phyloP scores from a whole-genome alignment of 164 flowering plant genomes.

The Protea cynaroides region DNA sequence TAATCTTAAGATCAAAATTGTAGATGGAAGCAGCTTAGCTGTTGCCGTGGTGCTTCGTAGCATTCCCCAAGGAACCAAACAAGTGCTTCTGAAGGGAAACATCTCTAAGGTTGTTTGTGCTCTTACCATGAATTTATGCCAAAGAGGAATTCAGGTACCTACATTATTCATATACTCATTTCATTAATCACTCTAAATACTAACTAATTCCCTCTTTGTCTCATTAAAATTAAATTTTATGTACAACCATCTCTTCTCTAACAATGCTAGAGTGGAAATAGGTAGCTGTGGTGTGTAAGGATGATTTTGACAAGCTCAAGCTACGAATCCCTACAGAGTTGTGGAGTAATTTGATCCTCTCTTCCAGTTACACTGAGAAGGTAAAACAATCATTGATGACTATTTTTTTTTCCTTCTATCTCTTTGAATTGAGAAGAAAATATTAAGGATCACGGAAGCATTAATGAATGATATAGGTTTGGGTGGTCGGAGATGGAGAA shows the following conservation, averaged over 20 bases:
- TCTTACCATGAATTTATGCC: slow-evolving; percentile 35
- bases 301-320: slow-evolving; percentile 26
- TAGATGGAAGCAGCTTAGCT: slow-evolving; percentile 9
- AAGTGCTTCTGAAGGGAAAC: slow-evolving; percentile 44
- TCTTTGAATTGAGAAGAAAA: too few species aligned
- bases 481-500: slow-evolving; percentile 51
- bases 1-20: slow-evolving; percentile 7
- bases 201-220: neutral
- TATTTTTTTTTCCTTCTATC: too few species aligned
- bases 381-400: slow-evolving; percentile 12
- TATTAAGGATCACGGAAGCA: too few species aligned
- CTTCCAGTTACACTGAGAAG: slow-evolving; percentile 20
- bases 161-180: too few species aligned
- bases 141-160: slow-evolving; percentile 42
- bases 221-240: too few species aligned
- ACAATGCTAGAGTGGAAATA: slow-evolving; percentile 5
- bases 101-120: slow-evolving; percentile 37
- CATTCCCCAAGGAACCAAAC: slow-evolving; percentile 51
- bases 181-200: too few species aligned
- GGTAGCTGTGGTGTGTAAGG: slow-evolving; percentile 24
- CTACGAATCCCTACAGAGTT: slow-evolving; percentile 6
- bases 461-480: slow-evolving; percentile 23
- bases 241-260: too few species aligned
- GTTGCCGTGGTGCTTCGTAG: slow-evolving; percentile 49
- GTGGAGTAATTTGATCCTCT: slow-evolving; percentile 18